Percentiles rank a stretch among this genome's conserved stretches.
Evolutionary conservation across 805 yeast genomes (phyloP).

Genomic region (Hyphopichia homilentoma): DNA sequence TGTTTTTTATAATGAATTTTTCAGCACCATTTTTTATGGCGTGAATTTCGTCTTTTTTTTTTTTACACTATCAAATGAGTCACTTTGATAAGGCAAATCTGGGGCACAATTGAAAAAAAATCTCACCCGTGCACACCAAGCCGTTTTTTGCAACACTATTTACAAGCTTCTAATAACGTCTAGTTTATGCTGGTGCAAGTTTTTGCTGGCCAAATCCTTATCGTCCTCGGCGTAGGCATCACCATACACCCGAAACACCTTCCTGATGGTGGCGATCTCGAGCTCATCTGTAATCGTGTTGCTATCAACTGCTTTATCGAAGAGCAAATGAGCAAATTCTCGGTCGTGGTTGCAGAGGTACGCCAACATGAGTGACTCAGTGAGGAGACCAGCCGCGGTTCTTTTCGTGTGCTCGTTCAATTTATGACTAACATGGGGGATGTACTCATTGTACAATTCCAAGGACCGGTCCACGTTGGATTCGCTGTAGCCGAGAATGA

Average conservation of each 20-base stretch:
- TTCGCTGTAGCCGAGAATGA: slow-evolving; percentile 39
- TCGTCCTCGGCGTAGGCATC: slow-evolving; percentile 44
- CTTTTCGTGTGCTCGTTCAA: slow-evolving; percentile 23
- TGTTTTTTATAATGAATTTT: background rate
- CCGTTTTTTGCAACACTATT: no score
- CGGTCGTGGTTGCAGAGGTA: slow-evolving; percentile 45
- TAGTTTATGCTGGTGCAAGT: slow-evolving; percentile 25
- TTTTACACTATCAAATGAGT: no score
- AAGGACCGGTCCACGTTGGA: slow-evolving; percentile 39
- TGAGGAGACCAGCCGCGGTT: slow-evolving; percentile 42
- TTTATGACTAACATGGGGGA: slow-evolving; percentile 30
- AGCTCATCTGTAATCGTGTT: slow-evolving; percentile 32
- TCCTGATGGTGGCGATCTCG: slow-evolving; percentile 40
- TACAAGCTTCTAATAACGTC: slow-evolving; percentile 8
- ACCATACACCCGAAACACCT: slow-evolving; percentile 46
- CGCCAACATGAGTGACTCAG: slow-evolving; percentile 45
- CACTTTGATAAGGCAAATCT: no score
- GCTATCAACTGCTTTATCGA: slow-evolving; percentile 44
- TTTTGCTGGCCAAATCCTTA: slow-evolving; percentile 26
- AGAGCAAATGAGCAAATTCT: slow-evolving; percentile 49
- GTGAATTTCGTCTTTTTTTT: no score
- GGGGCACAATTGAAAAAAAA: no score
- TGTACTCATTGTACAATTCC: slow-evolving; percentile 43
- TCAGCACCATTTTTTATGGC: background rate
- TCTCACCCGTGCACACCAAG: no score